Percentiles rank a stretch among this genome's conserved stretches.
These are phyloP conservation scores for Yamadazyma triangularis DNA, from an alignment of 1,139 yeast genomes.

Conservation along the genomic window DNA sequence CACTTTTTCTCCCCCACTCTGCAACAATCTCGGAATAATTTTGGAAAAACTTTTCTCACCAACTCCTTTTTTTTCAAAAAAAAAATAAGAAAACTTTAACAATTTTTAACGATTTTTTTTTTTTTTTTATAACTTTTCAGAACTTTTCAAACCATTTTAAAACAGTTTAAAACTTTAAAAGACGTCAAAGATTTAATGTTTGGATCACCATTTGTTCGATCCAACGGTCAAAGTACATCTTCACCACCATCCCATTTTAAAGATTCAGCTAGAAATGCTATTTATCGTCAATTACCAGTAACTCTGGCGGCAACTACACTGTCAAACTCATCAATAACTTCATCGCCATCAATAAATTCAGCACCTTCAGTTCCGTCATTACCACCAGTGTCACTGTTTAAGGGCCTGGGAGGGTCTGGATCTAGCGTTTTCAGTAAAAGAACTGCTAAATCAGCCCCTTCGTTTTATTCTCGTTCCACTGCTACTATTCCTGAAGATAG, in stretches of 20 bases:
- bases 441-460: slow-evolving; percentile 42
- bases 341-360: slow-evolving; percentile 19
- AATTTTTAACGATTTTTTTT: too few species aligned
- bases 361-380: slow-evolving; percentile 14
- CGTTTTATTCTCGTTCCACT: slow-evolving; percentile 38
- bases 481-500: slow-evolving; percentile 48
- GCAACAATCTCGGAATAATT: too few species aligned
- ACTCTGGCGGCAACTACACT: too few species aligned
- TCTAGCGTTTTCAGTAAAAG: slow-evolving; percentile 35
- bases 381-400: slow-evolving; percentile 16
- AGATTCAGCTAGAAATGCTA: slow-evolving; percentile 44
- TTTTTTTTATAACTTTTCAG: too few species aligned
- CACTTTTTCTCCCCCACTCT: too few species aligned
- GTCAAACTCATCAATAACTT: slow-evolving; percentile 26
- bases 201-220: slow-evolving; percentile 36
- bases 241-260: slow-evolving; percentile 40
- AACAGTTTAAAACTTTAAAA: too few species aligned
- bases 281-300: slow-evolving; percentile 43
- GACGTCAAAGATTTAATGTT: slow-evolving; percentile 22
- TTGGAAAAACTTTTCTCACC: too few species aligned
- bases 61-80: too few species aligned
- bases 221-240: slow-evolving; percentile 22
- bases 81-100: too few species aligned
- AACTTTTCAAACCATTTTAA: too few species aligned
- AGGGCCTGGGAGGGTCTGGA: slow-evolving; percentile 30